Evolutionary conservation across 1,284 basidiomycete species (phyloP).

Genomic region (Puccinia polysora): DNA sequence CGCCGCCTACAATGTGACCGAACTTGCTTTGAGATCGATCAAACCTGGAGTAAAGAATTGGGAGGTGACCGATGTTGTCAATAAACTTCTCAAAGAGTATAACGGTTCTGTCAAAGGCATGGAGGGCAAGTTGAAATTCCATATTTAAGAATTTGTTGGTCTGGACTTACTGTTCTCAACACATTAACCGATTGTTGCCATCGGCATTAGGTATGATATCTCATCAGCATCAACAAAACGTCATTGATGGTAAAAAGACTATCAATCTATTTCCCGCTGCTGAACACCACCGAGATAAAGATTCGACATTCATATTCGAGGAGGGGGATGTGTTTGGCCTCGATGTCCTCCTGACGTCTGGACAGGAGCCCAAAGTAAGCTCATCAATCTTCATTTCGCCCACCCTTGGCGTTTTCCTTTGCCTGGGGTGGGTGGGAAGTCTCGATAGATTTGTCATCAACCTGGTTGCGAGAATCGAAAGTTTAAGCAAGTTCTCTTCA

Average conservation of each 20-base stretch:
- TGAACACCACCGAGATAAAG: conserved; percentile 75
- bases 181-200: not conserved
- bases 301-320: conserved; percentile 69
- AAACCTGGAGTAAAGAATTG: conserved; percentile 77
- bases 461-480: not conserved
- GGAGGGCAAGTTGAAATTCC: conserved; percentile 21
- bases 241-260: conserved; percentile 95
- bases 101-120: conserved; percentile 45
- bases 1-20: conserved; percentile 87
- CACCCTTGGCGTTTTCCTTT: too few relatives aligned
- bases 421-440: too few relatives aligned
- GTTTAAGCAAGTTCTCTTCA: conserved; percentile 45
- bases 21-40: conserved; percentile 63
- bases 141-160: not conserved
- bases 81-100: conserved; percentile 60
- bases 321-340: conserved; percentile 96
- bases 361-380: conserved; percentile 76
- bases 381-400: not conserved
- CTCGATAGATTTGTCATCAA: not conserved
- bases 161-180: not conserved
- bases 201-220: conserved; percentile 63
- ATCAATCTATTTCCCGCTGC: conserved; percentile 83
- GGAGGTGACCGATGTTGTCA: conserved; percentile 81
- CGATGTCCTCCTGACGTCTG: conserved; percentile 83
- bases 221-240: conserved; percentile 83